These are phyloP conservation scores for Trifolium fragiferum DNA, from an alignment of 306 rosid genomes.

Conservation along the genomic window DNA sequence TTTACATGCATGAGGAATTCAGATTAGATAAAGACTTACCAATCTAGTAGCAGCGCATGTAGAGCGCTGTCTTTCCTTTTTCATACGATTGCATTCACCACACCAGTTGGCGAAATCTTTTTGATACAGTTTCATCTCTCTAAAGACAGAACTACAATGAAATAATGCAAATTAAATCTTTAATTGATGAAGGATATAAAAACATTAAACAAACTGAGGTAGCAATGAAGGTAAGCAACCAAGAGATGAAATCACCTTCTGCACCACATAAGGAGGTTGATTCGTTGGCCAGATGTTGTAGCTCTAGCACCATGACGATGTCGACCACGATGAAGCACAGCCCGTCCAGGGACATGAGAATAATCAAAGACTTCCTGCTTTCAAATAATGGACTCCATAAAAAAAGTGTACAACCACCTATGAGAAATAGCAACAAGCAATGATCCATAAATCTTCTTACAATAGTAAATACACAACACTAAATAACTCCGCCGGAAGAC, in stretches of 20 bases:
- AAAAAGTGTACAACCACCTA: constrained; percentile 49
- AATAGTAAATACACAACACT: constrained; percentile 26
- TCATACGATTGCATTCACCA: constrained; percentile 59
- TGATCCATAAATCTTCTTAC: constrained; percentile 38
- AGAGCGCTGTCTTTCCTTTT: constrained; percentile 56
- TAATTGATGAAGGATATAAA: constrained; percentile 4
- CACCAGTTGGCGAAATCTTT: constrained; percentile 66
- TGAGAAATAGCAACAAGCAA: constrained; percentile 45
- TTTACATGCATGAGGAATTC: constrained; percentile 27
- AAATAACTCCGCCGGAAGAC: constrained; percentile 30
- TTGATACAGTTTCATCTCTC: constrained; percentile 65
- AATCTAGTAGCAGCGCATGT: constrained; percentile 48
- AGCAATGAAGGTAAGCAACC: constrained; percentile 19
- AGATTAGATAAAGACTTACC: constrained; percentile 42
- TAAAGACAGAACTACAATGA: constrained; percentile 56
- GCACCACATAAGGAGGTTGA: constrained; percentile 65
- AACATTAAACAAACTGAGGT: constrained; percentile 22
- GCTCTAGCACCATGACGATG: constrained; percentile 73
- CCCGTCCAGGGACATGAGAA: constrained; percentile 60
- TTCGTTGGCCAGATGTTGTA: constrained; percentile 62
- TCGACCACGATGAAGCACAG: constrained; percentile 71
- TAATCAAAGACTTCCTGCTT: constrained; percentile 66
- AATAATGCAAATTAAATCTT: constrained; percentile 31
- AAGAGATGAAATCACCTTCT: constrained; percentile 54
- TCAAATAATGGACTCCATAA: constrained; percentile 52